Conservation (phyloP, 2,329 filamentous ascomycete genomes). For the Rasamsonia emersonii region DNA sequence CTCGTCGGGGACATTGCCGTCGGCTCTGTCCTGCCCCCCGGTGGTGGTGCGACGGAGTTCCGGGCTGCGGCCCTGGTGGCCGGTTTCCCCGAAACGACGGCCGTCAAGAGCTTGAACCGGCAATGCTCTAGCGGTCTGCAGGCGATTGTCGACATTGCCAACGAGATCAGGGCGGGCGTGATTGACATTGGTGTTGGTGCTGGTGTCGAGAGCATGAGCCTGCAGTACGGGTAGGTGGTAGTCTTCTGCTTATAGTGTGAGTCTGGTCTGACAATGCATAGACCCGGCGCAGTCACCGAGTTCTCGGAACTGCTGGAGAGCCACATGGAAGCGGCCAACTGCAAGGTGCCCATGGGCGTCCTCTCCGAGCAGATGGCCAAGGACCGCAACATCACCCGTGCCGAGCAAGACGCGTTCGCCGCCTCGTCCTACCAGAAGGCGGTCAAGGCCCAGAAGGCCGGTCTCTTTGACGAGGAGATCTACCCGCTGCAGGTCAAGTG, state of each 20-base stretch:
- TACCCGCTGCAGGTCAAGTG: slow-evolving; percentile 76
- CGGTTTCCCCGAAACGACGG: slow-evolving; percentile 75
- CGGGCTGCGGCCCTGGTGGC: slow-evolving; percentile 83
- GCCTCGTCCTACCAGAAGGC: slow-evolving; percentile 92
- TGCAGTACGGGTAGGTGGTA: slow-evolving; percentile 70
- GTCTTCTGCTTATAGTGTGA: background rate
- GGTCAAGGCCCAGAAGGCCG: slow-evolving; percentile 68
- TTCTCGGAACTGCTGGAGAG: slow-evolving; percentile 83
- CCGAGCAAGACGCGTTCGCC: slow-evolving; percentile 82
- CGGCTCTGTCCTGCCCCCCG: slow-evolving; percentile 82
- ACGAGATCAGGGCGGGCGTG: slow-evolving; percentile 84
- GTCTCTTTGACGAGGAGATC: slow-evolving; percentile 92
- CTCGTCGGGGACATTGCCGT: slow-evolving; percentile 90
- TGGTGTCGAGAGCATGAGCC: slow-evolving; percentile 93
- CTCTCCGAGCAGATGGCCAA: slow-evolving; percentile 93
- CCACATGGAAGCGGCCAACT: slow-evolving; percentile 78
- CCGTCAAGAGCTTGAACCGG: slow-evolving; percentile 83
- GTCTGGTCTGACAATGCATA: slow-evolving; percentile 21
- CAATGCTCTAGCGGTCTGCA: slow-evolving; percentile 92
- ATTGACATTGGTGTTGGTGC: slow-evolving; percentile 92
- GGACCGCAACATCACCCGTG: slow-evolving; percentile 63
- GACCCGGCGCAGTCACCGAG: slow-evolving; percentile 76
- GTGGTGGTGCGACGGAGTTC: slow-evolving; percentile 94
- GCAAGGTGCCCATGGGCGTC: slow-evolving; percentile 95
- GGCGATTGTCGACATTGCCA: slow-evolving; percentile 87